Evolutionary conservation across 2,329 filamentous ascomycete genomes (phyloP).

Genomic region (Endoconidiophora polonica): DNA sequence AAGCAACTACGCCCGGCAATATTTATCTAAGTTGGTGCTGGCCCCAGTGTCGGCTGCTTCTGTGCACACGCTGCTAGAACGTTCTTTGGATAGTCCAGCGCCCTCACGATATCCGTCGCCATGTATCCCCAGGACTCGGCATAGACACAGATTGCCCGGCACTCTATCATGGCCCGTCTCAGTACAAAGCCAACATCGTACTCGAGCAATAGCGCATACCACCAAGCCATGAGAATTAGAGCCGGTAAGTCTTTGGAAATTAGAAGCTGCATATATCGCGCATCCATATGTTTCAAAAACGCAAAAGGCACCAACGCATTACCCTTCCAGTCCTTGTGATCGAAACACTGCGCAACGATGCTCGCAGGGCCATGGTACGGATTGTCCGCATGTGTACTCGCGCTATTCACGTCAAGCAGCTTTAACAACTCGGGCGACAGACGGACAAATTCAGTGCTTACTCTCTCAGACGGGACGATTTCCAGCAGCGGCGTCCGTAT

Average conservation of each 20-base stretch:
- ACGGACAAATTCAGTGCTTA: slow-evolving; percentile 1
- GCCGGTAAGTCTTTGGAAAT: slow-evolving; percentile 34
- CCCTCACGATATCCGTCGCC: slow-evolving; percentile 5
- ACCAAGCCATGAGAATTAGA: slow-evolving; percentile 38
- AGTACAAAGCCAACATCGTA: slow-evolving; percentile 30
- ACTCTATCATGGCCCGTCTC: slow-evolving; percentile 29
- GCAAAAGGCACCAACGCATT: slow-evolving; percentile 27
- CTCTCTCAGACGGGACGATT: slow-evolving; percentile 9
- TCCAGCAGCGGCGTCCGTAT: slow-evolving; percentile 12
- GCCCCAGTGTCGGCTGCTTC: too few species aligned
- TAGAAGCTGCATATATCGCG: slow-evolving; percentile 28
- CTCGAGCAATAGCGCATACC: slow-evolving; percentile 33
- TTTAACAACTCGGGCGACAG: slow-evolving; percentile 21
- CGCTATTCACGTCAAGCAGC: slow-evolving; percentile 17
- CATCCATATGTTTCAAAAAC: slow-evolving; percentile 29
- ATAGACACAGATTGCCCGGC: slow-evolving; percentile 31
- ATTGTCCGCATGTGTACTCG: slow-evolving; percentile 16
- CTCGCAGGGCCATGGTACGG: slow-evolving; percentile 21
- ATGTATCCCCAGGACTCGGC: slow-evolving; percentile 15
- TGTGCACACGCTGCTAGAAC: neutral
- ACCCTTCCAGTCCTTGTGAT: slow-evolving; percentile 20
- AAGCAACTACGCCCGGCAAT: too few species aligned
- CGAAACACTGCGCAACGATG: slow-evolving; percentile 24
- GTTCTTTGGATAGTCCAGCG: slow-evolving; percentile 10
- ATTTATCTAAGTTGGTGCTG: neutral